Evolutionary conservation across 2,329 filamentous ascomycete genomes (phyloP), one percentile per base, ranked within the genome.

Genomic region (Scedosporium apiospermum): DNA sequence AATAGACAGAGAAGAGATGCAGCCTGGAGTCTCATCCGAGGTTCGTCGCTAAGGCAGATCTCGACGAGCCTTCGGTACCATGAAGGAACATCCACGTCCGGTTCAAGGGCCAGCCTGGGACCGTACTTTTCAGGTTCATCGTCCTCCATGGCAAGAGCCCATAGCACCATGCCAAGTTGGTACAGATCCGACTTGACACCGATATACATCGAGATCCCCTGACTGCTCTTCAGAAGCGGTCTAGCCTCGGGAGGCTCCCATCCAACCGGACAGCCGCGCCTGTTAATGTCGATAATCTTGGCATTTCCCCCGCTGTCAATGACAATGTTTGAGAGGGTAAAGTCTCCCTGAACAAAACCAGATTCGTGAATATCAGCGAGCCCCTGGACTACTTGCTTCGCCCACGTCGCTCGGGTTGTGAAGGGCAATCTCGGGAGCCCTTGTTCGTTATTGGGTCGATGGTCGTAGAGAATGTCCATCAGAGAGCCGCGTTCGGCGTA

Each of bases 211-310:
- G 90, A 89, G 61, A 99, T 93, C 34, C 91, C 85, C 73, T 97
- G 93, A 63, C 90, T 90, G 73, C 88, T 93, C 66, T 93, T 88
- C 65, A 98, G 91, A 62, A 98, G 85, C 5, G 85, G 83, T 16
- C 88, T 88, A 63, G 96, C 89, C 75, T 99, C 95, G 4, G 95
- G 95, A 2, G 95, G 93, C 68, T 99, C 95, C 95, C 95, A 99
- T 26, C 93, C 93, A 4, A 98, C 90, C 0, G 95, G 95, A 69
- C 95, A 99, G n/a, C 95, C 95, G 68, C 95, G 83, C 62, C 95
- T 84, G 76, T 99, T 99, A 77, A 99, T 97, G 74, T 99, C 95
- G 71, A 99, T 99, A 67, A 99, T 98, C 70, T 96, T 93, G 7
- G 93, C 95, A 70, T 97, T 83, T 70, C 92, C 88, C 53, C 89